Percentiles rank a stretch among this genome's conserved stretches.
Evolutionary conservation across 768 basidiomycete species (phyloP).

Genomic region (Kondoa malvinella): DNA sequence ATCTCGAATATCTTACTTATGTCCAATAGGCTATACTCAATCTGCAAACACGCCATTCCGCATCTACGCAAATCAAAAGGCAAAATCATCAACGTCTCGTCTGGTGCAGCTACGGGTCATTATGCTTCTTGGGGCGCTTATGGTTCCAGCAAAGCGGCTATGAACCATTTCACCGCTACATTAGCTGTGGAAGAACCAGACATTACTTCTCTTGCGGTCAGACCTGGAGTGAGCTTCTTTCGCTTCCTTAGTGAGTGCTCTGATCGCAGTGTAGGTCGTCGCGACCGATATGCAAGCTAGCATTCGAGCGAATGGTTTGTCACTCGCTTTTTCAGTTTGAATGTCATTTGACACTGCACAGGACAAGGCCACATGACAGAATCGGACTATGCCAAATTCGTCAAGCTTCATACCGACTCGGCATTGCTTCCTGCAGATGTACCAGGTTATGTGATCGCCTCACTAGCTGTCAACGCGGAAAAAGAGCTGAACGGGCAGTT

Average conservation of each 20-base stretch:
- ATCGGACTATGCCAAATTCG: conserved; percentile 5
- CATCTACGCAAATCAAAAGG: conserved; percentile 14
- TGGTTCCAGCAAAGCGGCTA: conserved; percentile 14
- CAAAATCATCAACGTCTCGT: conserved; percentile 13
- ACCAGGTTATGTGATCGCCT: conserved; percentile 14
- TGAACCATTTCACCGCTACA: conserved; percentile 14
- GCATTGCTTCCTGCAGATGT: conserved; percentile 2
- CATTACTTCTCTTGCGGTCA: conserved; percentile 12
- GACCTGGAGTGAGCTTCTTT: conserved; percentile 7
- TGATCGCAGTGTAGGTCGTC: conserved; percentile 4
- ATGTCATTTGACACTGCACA: conserved; percentile 9
- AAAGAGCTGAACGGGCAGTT: conserved; percentile 10
- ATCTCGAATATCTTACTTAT: background rate
- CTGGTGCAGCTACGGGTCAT: conserved; percentile 15
- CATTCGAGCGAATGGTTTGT: conserved; percentile 6
- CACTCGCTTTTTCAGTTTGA: background rate
- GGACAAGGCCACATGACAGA: background rate
- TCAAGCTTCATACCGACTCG: conserved; percentile 7
- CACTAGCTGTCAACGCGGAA: conserved; percentile 16
- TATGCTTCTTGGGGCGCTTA: conserved; percentile 13
- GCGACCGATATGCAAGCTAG: conserved; percentile 15
- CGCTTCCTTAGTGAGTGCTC: background rate
- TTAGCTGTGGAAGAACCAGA: conserved; percentile 17
- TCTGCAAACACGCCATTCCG: conserved; percentile 12
- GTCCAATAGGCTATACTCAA: conserved; percentile 10